Evolutionary conservation across 1,284 basidiomycete species (phyloP).

Genomic region (Malassezia yamatoensis): DNA sequence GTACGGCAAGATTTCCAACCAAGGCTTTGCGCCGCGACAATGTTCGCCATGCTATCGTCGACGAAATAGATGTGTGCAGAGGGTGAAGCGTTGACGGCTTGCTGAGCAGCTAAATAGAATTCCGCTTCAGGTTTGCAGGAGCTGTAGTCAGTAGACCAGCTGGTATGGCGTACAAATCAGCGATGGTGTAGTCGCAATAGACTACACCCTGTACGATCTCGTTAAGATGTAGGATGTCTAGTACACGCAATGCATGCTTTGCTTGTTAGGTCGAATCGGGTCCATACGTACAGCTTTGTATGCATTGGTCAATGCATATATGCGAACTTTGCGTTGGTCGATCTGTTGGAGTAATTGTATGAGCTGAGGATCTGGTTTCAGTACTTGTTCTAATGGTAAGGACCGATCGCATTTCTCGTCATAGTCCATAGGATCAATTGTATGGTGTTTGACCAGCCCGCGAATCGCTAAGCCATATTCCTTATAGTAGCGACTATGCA

Average conservation of each 20-base stretch:
- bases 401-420: conserved; percentile 72
- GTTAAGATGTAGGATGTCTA: conserved; percentile 62
- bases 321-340: conserved; percentile 64
- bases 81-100: conserved; percentile 20
- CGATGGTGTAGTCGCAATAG: conserved; percentile 64
- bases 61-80: conserved; percentile 35
- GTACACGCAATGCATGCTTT: conserved; percentile 70
- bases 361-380: conserved; percentile 59
- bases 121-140: conserved; percentile 66
- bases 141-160: conserved; percentile 13
- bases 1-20: conserved; percentile 36
- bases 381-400: conserved; percentile 69
- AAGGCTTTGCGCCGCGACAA: conserved; percentile 31
- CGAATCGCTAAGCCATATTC: conserved; percentile 71
- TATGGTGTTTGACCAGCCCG: conserved; percentile 67
- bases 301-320: conserved; percentile 43
- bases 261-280: conserved; percentile 1
- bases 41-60: conserved; percentile 42
- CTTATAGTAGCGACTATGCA: conserved; percentile 67
- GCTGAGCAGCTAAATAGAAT: conserved; percentile 34
- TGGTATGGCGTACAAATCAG: conserved; percentile 52
- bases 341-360: conserved; percentile 66
- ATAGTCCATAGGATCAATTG: conserved; percentile 76
- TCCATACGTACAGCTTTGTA: conserved; percentile 25
- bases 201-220: conserved; percentile 69